A percentile compares a stretch with the other conserved stretches of the same genome.
Evolutionary conservation across 345 rosid genomes (phyloP).

Genomic region (Balakata baccata): DNA sequence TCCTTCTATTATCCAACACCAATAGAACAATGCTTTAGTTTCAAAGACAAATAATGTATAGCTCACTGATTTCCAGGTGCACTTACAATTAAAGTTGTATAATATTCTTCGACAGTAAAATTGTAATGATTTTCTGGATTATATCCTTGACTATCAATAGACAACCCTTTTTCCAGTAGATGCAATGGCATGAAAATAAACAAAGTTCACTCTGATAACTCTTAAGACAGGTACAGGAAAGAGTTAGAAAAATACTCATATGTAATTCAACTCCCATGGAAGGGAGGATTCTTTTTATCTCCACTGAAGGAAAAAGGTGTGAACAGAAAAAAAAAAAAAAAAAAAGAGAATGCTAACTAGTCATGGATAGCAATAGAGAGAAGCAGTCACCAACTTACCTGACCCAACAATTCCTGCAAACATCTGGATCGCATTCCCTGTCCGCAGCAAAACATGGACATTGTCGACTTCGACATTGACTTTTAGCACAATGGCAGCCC

Average conservation of each 20-base stretch:
- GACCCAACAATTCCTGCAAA: slow-evolving; percentile 99
- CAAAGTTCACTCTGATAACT: background rate
- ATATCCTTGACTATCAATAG: background rate
- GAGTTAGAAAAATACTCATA: background rate
- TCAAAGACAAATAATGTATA: too few relatives aligned
- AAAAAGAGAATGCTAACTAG: background rate
- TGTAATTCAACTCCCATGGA: too few relatives aligned
- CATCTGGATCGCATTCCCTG: slow-evolving; percentile 99
- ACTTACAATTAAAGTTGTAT: background rate
- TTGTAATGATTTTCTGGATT: background rate
- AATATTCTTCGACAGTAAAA: background rate
- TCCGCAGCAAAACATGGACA: slow-evolving; percentile 99
- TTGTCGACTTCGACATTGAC: slow-evolving; percentile 99
- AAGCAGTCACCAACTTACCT: slow-evolving; percentile 46
- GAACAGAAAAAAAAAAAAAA: background rate
- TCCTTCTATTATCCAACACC: background rate
- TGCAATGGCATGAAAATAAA: too few relatives aligned
- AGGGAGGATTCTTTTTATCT: background rate
- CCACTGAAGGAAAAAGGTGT: background rate
- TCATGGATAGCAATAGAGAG: background rate
- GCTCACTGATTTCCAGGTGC: too few relatives aligned
- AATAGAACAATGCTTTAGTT: too few relatives aligned
- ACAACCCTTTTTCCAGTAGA: background rate
- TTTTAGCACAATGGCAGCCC: slow-evolving; percentile 99
- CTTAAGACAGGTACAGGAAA: background rate